These are phyloP conservation scores for Paramecium tetraurelia DNA, from an alignment of 73 alveolate genomes.

Conservation along the genomic window DNA sequence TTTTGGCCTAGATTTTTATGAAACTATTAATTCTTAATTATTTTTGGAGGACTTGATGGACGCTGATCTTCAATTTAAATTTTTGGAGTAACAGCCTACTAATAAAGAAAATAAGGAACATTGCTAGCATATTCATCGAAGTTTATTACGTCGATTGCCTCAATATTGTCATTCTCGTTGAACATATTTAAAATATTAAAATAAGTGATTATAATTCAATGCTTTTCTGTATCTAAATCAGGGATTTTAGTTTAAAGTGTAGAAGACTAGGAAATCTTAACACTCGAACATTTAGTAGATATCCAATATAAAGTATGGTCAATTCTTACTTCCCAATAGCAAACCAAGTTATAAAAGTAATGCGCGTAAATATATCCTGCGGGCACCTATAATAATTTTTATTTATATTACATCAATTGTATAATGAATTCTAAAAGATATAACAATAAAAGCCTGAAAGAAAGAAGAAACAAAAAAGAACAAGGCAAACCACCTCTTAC, in stretches of 20 bases:
- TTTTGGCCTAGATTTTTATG: slow-evolving; percentile 32
- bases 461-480: background rate
- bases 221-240: slow-evolving; percentile 5
- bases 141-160: background rate
- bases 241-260: background rate
- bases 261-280: background rate
- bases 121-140: background rate
- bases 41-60: background rate
- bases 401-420: slow-evolving; percentile 31
- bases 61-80: background rate
- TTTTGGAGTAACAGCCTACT: background rate
- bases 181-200: background rate
- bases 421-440: slow-evolving; percentile 29
- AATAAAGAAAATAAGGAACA: background rate
- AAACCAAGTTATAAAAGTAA: slow-evolving; percentile 32
- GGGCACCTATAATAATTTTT: background rate
- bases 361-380: slow-evolving; percentile 46
- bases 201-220: background rate
- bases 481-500: background rate
- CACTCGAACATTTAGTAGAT: background rate
- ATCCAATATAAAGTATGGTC: background rate
- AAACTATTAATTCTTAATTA: background rate
- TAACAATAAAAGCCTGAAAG: slow-evolving; percentile 35
- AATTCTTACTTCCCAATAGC: slow-evolving; percentile 41
- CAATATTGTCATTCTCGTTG: background rate